phyloP scores from a whole-genome alignment of 2,329 filamentous ascomycete genomes.

The Alternaria postmessia region DNA sequence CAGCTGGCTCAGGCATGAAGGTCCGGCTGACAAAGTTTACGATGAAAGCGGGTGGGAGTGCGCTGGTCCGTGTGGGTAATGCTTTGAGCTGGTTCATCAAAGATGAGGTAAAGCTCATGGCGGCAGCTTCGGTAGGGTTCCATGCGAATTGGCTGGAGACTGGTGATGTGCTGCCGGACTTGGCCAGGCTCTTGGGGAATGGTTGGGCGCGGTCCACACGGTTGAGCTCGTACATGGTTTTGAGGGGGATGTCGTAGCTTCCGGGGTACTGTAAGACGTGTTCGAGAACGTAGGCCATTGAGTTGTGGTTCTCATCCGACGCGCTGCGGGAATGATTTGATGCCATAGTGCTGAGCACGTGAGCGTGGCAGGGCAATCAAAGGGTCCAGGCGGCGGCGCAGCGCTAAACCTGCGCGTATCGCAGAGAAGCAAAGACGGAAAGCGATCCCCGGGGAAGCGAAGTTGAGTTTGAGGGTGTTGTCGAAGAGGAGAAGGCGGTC shows the following conservation, averaged over 20 bases:
- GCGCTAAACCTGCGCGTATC: conserved; percentile 11
- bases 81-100: conserved; percentile 66
- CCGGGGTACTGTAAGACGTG: conserved; percentile 66
- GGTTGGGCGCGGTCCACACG: conserved; percentile 61
- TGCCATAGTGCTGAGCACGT: conserved; percentile 35
- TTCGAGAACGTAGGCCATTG: conserved; percentile 50
- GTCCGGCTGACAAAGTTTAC: conserved; percentile 67
- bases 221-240: conserved; percentile 74
- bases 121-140: conserved; percentile 47
- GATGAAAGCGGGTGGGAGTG: conserved; percentile 69
- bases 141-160: conserved; percentile 40
- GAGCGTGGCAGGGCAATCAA: conserved; percentile 7
- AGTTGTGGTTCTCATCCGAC: conserved; percentile 47
- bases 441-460: conserved; percentile 4
- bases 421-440: conserved; percentile 7
- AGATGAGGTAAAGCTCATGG: conserved; percentile 59
- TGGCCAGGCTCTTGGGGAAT: conserved; percentile 39
- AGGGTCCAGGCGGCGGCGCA: conserved; percentile 18
- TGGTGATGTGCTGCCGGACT: conserved; percentile 49
- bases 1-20: conserved; percentile 64
- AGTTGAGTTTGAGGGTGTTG: conserved; percentile 5
- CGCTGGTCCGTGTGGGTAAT: conserved; percentile 66
- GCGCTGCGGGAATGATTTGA: conserved; percentile 49
- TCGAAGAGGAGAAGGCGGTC: conserved; percentile 19
- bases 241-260: conserved; percentile 71